Evolutionary conservation across 1,284 basidiomycete species (phyloP).

Genomic region (Ustilago sp.): DNA sequence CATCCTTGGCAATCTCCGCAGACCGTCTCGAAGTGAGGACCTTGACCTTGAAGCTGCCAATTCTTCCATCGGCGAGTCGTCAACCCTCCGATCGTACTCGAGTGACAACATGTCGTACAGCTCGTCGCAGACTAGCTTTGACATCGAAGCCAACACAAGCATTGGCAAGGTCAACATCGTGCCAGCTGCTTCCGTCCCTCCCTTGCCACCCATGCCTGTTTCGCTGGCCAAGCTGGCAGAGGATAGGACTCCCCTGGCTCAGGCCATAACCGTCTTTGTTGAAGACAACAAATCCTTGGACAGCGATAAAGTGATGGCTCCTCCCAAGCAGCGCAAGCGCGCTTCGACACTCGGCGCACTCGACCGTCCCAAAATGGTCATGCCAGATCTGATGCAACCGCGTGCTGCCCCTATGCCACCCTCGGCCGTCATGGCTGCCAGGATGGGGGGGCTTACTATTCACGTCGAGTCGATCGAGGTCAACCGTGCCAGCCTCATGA

Average conservation of each 20-base stretch:
- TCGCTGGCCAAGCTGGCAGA: constrained; percentile 25
- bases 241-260: constrained; percentile 19
- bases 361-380: constrained; percentile 34
- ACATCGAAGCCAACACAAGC: constrained; percentile 44
- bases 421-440: constrained; percentile 7
- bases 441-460: constrained; percentile 14
- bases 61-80: constrained; percentile 23
- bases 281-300: background rate
- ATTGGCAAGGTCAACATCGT: constrained; percentile 50
- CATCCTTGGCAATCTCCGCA: constrained; percentile 32
- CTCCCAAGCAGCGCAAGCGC: constrained; percentile 25
- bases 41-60: constrained; percentile 40
- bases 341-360: constrained; percentile 42
- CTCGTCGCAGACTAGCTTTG: constrained; percentile 50
- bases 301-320: background rate
- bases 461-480: constrained; percentile 34
- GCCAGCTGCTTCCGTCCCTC: constrained; percentile 34
- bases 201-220: constrained; percentile 45
- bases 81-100: constrained; percentile 26
- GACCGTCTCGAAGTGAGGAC: constrained; percentile 13
- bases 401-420: constrained; percentile 44
- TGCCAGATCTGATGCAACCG: constrained; percentile 41
- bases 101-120: constrained; percentile 43
- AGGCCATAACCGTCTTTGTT: constrained; percentile 13
- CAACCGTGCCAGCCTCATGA: constrained; percentile 24